Base-by-base conservation (phyloP, 371 early-diverging fungal species). In the Mucor indicus region DNA sequence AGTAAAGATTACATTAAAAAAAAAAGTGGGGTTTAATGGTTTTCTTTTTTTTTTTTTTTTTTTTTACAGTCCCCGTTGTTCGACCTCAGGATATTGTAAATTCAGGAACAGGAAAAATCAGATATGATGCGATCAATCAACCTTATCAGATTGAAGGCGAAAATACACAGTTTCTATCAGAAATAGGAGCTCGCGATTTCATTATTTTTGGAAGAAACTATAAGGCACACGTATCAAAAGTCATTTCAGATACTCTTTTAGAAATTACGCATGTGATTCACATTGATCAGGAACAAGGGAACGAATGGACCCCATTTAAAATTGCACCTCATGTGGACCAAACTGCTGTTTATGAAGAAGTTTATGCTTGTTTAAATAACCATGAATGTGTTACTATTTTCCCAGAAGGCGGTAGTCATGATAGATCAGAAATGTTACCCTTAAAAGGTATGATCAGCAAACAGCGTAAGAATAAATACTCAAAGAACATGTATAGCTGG, bases 381-480 rank as follows among this genome's bases (percentile, higher is more conserved):
- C 85, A 90, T 23, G 85, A 85, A 36, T 91, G 93, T 53, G 82
- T 98, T 12, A 96, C 96, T 10, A 95, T 98, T 40, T 98, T 98
- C 64, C 98, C 98, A 3, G 98, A 97, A 64, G 98, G 98, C 32
- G 98, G 98, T 9, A 89, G 89, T 48, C 98, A 98, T 65, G 98
- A 98, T 64, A 87, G 96, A 41, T 77, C 93, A 11, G 90, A 95
- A 49, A 84, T 98, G 83, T 63, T 98, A 39, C 98, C 98, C 12
- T 69, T 98, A 41, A 98, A 97, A 82, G 81, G 81, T 83, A 70
- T 27, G 11, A 27, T 7, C 11, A 27, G 11, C 11, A 23, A 24
- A 21, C 10, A 2, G 12, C 4, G 2, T 15, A 32, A 12, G 5
- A 19, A 41, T 30, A 19, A 5, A 25, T 16, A 40, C 17, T 8